Evolutionary conservation across 805 yeast species (phyloP).

Genomic region (Kuraishia molischiana): DNA sequence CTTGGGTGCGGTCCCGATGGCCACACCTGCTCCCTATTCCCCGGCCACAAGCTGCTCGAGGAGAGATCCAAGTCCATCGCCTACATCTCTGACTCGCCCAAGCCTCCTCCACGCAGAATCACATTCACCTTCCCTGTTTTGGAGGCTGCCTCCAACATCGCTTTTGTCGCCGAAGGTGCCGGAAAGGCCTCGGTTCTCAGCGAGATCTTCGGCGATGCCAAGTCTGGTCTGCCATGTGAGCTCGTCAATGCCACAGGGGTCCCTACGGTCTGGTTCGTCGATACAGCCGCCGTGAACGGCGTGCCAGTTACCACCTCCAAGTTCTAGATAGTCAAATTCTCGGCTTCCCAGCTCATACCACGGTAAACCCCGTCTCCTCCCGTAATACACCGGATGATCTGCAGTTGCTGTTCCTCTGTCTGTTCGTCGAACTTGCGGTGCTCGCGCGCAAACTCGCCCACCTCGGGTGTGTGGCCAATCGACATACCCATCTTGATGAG

Average conservation of each 20-base stretch:
- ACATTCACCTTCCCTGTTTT: constrained; percentile 79
- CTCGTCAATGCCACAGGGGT: constrained; percentile 53
- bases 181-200: constrained; percentile 67
- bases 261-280: constrained; percentile 76
- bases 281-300: constrained; percentile 64
- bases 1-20: constrained; percentile 96
- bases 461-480: constrained; percentile 60
- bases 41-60: constrained; percentile 61
- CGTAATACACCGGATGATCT: constrained; percentile 46
- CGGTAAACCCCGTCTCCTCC: constrained; percentile 23
- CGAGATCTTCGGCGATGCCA: constrained; percentile 51
- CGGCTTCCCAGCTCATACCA: constrained; percentile 9
- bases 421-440: constrained; percentile 34
- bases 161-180: constrained; percentile 86
- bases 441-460: constrained; percentile 30
- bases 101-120: constrained; percentile 89
- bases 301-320: constrained; percentile 24
- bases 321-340: constrained; percentile 6
- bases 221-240: constrained; percentile 54
- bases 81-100: constrained; percentile 73
- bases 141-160: constrained; percentile 40
- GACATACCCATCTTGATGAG: constrained; percentile 86
- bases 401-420: constrained; percentile 34
- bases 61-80: constrained; percentile 48
- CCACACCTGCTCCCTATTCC: constrained; percentile 89